These are phyloP conservation scores for Chlamydomonas sp. DNA, from an alignment of 139 green algal species.

Conservation along the genomic window DNA sequence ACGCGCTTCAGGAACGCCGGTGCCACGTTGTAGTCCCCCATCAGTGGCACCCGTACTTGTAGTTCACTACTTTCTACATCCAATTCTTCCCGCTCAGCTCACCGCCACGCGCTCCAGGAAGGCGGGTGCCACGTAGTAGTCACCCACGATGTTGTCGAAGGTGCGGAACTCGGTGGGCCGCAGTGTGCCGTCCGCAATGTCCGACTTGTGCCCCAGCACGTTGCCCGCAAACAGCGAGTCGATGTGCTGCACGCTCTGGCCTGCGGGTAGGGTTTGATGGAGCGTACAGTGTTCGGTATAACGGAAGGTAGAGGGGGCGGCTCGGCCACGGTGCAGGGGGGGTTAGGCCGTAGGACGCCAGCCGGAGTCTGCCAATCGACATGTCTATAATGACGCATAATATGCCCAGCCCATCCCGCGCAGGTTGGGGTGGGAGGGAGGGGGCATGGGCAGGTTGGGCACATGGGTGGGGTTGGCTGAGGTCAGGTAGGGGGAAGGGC, in stretches of 20 bases:
- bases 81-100: background rate
- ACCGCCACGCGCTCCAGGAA: slow-evolving; percentile 84
- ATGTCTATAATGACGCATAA: no score
- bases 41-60: background rate
- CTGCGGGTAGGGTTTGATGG: slow-evolving; percentile 27
- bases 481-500: no score
- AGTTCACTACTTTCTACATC: background rate
- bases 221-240: slow-evolving; percentile 78
- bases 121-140: slow-evolving; percentile 87
- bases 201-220: slow-evolving; percentile 72
- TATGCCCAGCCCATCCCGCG: no score
- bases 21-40: no score
- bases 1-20: no score
- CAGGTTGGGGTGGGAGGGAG: no score
- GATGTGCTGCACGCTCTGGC: slow-evolving; percentile 68
- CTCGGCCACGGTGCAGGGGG: no score
- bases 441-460: no score
- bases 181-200: slow-evolving; percentile 84
- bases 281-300: background rate
- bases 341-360: background rate
- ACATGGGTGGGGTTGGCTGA: background rate
- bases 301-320: no score
- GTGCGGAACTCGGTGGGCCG: slow-evolving; percentile 71
- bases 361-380: no score
- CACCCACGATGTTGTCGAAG: slow-evolving; percentile 77